A percentile compares a stretch with the other conserved stretches of the same genome.
Evolutionary conservation across 2,329 filamentous ascomycete genomes (phyloP).

Genomic region (Drechslerella stenobrocha): DNA sequence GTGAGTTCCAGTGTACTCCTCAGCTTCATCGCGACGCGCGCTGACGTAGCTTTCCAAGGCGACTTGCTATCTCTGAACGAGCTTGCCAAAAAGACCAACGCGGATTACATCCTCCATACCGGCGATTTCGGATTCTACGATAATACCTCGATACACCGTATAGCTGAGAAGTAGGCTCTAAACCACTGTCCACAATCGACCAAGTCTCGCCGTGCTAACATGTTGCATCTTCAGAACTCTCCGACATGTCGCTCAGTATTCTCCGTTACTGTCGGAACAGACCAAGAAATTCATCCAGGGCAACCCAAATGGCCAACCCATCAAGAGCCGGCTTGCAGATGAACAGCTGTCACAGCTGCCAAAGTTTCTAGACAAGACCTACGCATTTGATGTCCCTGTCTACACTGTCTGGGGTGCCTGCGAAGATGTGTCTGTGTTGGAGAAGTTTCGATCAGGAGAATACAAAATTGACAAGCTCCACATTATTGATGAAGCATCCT

Average conservation of each 20-base stretch:
- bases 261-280: conserved; percentile 81
- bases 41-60: conserved; percentile 64
- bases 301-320: conserved; percentile 54
- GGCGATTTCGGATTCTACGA: conserved; percentile 99
- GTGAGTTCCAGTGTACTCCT: conserved; percentile 58
- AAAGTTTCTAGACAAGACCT: conserved; percentile 80
- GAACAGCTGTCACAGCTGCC: conserved; percentile 81
- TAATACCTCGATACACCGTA: conserved; percentile 89
- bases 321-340: conserved; percentile 68
- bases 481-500: conserved; percentile 97
- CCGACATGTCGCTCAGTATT: conserved; percentile 98
- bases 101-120: conserved; percentile 97
- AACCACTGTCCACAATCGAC: conserved; percentile 39
- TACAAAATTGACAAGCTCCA: conserved; percentile 97
- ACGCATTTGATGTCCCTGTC: conserved; percentile 92
- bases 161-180: conserved; percentile 85
- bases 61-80: conserved; percentile 95
- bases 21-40: conserved; percentile 6
- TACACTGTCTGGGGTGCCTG: conserved; percentile 99
- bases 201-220: background rate
- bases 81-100: conserved; percentile 88
- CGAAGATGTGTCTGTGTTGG: conserved; percentile 94
- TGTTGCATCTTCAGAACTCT: conserved; percentile 68
- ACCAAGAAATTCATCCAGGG: conserved; percentile 69
- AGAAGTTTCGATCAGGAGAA: conserved; percentile 95